phyloP scores from a whole-genome alignment of 208 protist genomes.

The Phytomonas francai region DNA sequence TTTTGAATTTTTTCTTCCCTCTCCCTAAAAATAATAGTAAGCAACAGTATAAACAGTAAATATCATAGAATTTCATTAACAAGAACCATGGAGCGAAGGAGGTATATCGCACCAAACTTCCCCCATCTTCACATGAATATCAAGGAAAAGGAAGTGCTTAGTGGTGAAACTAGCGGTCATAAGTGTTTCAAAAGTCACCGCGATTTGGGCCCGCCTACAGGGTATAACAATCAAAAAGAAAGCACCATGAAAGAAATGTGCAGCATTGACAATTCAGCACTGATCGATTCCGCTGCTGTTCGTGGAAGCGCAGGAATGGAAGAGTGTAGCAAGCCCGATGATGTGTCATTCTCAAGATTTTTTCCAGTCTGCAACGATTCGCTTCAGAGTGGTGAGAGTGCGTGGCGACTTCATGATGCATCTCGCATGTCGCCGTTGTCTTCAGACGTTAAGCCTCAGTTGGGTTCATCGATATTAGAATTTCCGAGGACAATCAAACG shows the following conservation, averaged over 20 bases:
- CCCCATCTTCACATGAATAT: not conserved
- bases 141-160: not conserved
- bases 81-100: not conserved
- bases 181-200: not conserved
- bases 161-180: not conserved
- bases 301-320: not conserved
- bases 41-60: not conserved
- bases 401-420: not conserved
- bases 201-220: not conserved
- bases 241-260: not conserved
- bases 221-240: not conserved
- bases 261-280: not conserved
- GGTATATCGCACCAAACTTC: not conserved
- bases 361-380: not conserved
- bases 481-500: not conserved
- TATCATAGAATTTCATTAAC: not conserved
- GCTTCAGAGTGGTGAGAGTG: not conserved
- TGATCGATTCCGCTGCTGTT: not conserved
- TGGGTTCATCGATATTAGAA: not conserved
- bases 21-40: not conserved
- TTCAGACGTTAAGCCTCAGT: not conserved
- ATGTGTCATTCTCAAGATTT: not conserved
- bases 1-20: not conserved
- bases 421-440: not conserved
- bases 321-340: not conserved